These are phyloP conservation scores for Fagus crenata DNA, from an alignment of 306 rosid species.

Conservation along the genomic window DNA sequence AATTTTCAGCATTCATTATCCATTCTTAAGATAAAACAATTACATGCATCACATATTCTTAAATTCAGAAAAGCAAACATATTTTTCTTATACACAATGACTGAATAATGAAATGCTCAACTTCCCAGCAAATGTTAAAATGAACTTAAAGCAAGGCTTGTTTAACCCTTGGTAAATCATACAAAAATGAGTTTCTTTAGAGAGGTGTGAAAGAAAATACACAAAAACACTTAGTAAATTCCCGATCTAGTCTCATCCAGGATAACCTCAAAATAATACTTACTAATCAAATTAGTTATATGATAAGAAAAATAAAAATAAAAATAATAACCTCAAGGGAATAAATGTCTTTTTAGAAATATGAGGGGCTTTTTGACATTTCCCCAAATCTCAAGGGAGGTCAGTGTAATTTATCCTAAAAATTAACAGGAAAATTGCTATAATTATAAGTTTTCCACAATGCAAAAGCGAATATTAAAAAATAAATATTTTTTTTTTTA, in stretches of 20 bases:
- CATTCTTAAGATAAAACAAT: too few relatives aligned
- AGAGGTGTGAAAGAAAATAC: neutral
- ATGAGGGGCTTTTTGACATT: too few relatives aligned
- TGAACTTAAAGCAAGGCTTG: neutral
- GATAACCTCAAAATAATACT: too few relatives aligned
- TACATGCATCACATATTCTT: neutral
- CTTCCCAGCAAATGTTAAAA: neutral
- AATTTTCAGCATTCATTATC: neutral
- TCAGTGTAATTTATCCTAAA: constrained; percentile 1
- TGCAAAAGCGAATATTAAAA: constrained; percentile 19
- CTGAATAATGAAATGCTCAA: neutral
- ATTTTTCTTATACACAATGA: neutral
- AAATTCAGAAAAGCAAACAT: neutral
- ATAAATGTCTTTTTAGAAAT: too few relatives aligned
- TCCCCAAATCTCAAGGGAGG: neutral
- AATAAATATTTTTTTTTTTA: constrained; percentile 23
- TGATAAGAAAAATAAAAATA: too few relatives aligned
- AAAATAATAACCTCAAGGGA: too few relatives aligned
- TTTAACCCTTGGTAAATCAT: neutral
- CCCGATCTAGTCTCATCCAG: constrained; percentile 5
- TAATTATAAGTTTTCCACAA: constrained; percentile 5
- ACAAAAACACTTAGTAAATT: neutral
- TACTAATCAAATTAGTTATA: too few relatives aligned
- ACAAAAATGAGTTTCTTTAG: neutral
- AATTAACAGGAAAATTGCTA: neutral